Conservation (phyloP, 2,329 filamentous ascomycete species). For the Arthrinium puccinioides region DNA sequence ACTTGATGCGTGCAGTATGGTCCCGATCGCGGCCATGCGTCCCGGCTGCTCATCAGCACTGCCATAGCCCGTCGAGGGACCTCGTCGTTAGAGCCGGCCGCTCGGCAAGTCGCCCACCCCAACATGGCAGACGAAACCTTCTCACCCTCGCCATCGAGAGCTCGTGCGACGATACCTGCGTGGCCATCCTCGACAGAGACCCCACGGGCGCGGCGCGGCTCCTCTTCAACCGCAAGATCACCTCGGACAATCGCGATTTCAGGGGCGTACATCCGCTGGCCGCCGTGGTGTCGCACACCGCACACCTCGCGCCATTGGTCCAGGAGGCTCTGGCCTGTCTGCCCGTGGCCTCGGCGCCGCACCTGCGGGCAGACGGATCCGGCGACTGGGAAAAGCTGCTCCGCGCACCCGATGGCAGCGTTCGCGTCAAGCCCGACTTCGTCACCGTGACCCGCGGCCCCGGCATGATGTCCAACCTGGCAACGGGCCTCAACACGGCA, state of each 20-base stretch:
- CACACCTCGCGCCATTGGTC: conserved; percentile 61
- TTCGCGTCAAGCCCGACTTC: conserved; percentile 61
- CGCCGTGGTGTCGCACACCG: conserved; percentile 69
- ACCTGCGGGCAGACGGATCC: too few species aligned
- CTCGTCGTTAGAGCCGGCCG: not conserved
- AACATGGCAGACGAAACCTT: conserved; percentile 25
- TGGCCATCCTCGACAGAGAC: conserved; percentile 66
- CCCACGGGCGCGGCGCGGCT: conserved; percentile 41
- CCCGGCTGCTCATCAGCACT: too few species aligned
- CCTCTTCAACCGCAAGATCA: conserved; percentile 74
- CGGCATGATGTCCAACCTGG: conserved; percentile 75
- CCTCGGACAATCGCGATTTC: conserved; percentile 68
- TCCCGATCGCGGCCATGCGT: conserved; percentile 4
- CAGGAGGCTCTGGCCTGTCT: conserved; percentile 53
- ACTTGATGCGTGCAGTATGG: conserved; percentile 9
- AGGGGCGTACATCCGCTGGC: conserved; percentile 73
- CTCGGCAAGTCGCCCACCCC: not conserved
- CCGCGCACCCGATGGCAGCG: conserved; percentile 13
- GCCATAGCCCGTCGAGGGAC: too few species aligned
- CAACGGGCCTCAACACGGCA: conserved; percentile 71
- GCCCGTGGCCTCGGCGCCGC: conserved; percentile 15
- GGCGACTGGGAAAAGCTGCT: conserved; percentile 3
- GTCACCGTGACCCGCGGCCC: conserved; percentile 87
- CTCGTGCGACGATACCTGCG: conserved; percentile 89
- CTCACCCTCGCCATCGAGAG: conserved; percentile 70